Conservation (phyloP, 768 basidiomycete species). For the Suillus decipiens region DNA sequence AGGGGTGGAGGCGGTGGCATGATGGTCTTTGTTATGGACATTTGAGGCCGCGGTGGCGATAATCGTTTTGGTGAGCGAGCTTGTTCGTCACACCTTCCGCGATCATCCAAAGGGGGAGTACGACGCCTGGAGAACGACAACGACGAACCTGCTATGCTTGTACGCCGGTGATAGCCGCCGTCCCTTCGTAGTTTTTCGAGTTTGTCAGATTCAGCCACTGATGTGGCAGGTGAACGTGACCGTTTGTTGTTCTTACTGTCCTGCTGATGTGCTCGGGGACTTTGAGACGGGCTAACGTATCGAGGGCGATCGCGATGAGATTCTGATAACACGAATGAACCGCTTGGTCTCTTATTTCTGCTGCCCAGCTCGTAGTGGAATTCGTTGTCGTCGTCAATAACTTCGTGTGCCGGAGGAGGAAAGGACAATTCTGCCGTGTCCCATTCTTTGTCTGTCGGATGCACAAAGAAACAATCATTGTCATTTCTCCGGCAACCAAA, state of each 20-base stretch:
- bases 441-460: slow-evolving; percentile 37
- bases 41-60: slow-evolving; percentile 5
- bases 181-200: slow-evolving; percentile 26
- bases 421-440: slow-evolving; percentile 25
- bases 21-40: background rate
- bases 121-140: slow-evolving; percentile 7
- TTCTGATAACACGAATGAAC: background rate
- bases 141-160: background rate
- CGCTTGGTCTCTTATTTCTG: slow-evolving; percentile 14
- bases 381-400: slow-evolving; percentile 24
- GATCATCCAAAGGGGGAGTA: slow-evolving; percentile 14
- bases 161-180: slow-evolving; percentile 7
- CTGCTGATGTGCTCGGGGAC: slow-evolving; percentile 15
- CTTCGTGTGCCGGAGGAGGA: slow-evolving; percentile 23
- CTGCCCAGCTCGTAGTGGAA: slow-evolving; percentile 23
- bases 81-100: slow-evolving; percentile 11
- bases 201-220: slow-evolving; percentile 25
- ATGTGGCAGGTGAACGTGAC: slow-evolving; percentile 27
- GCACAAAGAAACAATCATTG: slow-evolving; percentile 29
- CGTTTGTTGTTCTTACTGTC: slow-evolving; percentile 13
- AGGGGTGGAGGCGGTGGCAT: slow-evolving; percentile 17
- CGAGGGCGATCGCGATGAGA: slow-evolving; percentile 17
- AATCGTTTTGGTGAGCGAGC: slow-evolving; percentile 12
- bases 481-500: slow-evolving; percentile 25
- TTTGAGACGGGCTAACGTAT: background rate